These are phyloP conservation scores for Tetraselmis chui DNA, from an alignment of 139 green algal species.

Conservation along the genomic window DNA sequence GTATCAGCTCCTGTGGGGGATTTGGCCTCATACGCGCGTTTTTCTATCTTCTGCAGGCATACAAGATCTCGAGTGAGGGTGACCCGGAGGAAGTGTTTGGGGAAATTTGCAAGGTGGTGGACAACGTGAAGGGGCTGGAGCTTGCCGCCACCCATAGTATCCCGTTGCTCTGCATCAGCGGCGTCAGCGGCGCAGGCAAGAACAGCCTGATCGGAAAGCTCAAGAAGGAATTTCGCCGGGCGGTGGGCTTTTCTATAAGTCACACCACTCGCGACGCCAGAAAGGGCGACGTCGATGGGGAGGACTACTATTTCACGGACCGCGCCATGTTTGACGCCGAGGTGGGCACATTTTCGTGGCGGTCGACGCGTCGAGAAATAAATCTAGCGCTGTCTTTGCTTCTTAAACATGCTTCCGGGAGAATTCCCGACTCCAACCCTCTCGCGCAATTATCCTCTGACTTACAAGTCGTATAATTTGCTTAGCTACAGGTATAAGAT, in stretches of 20 bases:
- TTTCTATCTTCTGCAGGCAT: too few relatives aligned
- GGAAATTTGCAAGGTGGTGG: neutral
- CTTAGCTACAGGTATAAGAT: too few relatives aligned
- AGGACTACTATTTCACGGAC: constrained; percentile 74
- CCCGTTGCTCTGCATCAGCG: constrained; percentile 29
- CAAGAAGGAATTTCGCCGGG: constrained; percentile 29
- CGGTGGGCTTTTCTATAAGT: constrained; percentile 70
- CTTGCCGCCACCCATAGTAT: neutral
- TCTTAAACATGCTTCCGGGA: too few relatives aligned
- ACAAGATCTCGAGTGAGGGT: neutral
- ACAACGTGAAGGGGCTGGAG: neutral
- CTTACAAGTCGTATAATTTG: too few relatives aligned
- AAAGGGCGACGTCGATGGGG: constrained; percentile 50
- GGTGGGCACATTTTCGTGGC: too few relatives aligned
- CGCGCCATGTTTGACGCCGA: constrained; percentile 63
- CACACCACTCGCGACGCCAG: constrained; percentile 72
- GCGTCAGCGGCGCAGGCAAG: constrained; percentile 81
- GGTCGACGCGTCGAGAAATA: too few relatives aligned
- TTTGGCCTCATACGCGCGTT: too few relatives aligned
- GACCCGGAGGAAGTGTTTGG: neutral
- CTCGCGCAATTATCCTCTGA: too few relatives aligned
- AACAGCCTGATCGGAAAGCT: constrained; percentile 72
- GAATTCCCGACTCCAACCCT: too few relatives aligned
- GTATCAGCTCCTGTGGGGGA: too few relatives aligned
- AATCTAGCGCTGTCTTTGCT: too few relatives aligned